Evolutionary conservation across 2,329 filamentous ascomycete species (phyloP).

Genomic region (Stemphylium lycopersici): DNA sequence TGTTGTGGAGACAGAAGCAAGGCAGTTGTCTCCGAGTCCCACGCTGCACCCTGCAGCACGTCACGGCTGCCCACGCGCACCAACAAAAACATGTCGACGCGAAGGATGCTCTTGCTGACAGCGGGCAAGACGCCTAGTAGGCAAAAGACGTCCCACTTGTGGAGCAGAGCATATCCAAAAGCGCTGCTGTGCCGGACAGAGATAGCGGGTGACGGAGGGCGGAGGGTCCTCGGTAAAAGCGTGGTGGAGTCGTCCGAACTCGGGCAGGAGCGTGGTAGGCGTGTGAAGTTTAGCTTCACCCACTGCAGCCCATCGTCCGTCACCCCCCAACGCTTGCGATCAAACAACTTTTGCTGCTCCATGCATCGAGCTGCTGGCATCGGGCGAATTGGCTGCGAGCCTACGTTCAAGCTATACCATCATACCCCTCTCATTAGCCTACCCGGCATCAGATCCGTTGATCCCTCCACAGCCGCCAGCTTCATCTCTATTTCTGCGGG

Average conservation of each 20-base stretch:
- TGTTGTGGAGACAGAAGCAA: slow-evolving; percentile 18
- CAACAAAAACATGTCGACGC: background rate
- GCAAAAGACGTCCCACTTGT: background rate
- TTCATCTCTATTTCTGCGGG: slow-evolving; percentile 34
- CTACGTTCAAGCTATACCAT: slow-evolving; percentile 22
- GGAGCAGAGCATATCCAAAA: background rate
- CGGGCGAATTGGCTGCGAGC: slow-evolving; percentile 12
- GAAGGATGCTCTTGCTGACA: slow-evolving; percentile 3
- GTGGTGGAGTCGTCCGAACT: slow-evolving; percentile 3
- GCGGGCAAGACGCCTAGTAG: background rate
- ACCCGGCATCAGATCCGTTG: slow-evolving; percentile 21
- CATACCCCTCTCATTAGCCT: slow-evolving; percentile 31
- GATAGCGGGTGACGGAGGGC: background rate
- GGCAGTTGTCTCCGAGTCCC: slow-evolving; percentile 19
- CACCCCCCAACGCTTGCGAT: slow-evolving; percentile 16
- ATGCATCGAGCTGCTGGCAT: slow-evolving; percentile 11
- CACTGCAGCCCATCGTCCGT: slow-evolving; percentile 9
- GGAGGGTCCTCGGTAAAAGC: slow-evolving; percentile 13
- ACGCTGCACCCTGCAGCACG: slow-evolving; percentile 17
- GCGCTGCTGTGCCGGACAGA: background rate
- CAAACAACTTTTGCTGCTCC: slow-evolving; percentile 6
- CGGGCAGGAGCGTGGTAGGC: background rate
- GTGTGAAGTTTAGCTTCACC: slow-evolving; percentile 11
- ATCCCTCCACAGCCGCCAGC: slow-evolving; percentile 37
- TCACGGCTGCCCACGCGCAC: background rate